phyloP scores from a whole-genome alignment of 441 rosid species.

The Cnidoscolus chayamansa region DNA sequence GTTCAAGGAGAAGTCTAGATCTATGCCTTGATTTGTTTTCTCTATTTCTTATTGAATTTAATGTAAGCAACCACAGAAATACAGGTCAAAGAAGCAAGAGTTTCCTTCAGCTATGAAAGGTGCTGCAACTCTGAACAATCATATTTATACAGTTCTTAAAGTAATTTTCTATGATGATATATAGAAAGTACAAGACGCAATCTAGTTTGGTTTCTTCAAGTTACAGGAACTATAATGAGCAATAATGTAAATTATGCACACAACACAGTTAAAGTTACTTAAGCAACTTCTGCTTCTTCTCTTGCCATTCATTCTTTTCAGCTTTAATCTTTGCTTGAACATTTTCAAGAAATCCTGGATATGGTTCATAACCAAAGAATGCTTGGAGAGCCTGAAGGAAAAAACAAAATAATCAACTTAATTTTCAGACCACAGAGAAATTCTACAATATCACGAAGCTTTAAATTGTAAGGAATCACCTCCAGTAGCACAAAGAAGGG shows the following conservation, averaged over 20 bases:
- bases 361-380: constrained; percentile 54
- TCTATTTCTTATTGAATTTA: not conserved
- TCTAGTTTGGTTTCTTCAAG: constrained; percentile 2
- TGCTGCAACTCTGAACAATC: not conserved
- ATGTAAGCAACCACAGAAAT: not conserved
- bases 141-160: not conserved
- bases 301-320: constrained; percentile 43
- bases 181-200: not conserved
- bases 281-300: constrained; percentile 44
- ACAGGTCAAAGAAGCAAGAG: not conserved
- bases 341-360: constrained; percentile 48
- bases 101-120: not conserved
- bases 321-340: constrained; percentile 47
- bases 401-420: constrained; percentile 10
- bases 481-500: constrained; percentile 65
- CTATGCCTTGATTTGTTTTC: not conserved
- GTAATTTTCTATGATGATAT: not conserved
- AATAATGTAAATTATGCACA: constrained; percentile 7
- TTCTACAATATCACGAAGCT: not conserved
- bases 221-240: constrained; percentile 15
- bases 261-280: constrained; percentile 17
- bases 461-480: constrained; percentile 31
- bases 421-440: not conserved
- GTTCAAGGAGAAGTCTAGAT: no score
- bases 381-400: constrained; percentile 47